Evolutionary conservation across 768 basidiomycete species (phyloP), one percentile per base, ranked within the genome.

Genomic region (Coprinopsis marcescibilis): DNA sequence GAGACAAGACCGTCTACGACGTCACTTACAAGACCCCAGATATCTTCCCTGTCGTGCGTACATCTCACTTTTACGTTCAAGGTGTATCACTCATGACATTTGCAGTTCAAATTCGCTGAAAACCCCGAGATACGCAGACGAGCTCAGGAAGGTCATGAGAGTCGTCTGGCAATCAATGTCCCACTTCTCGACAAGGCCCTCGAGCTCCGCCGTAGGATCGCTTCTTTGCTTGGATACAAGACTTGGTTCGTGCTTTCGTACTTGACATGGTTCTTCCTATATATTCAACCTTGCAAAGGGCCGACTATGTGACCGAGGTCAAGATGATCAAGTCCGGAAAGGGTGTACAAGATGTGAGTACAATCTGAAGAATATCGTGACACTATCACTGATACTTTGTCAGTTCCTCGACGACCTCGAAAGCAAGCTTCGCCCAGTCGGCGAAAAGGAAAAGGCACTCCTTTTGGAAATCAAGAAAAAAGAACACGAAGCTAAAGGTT

Each of bases 11-110:
- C 44, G 62, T 83, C 8, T 86, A 80, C 62, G 81, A 85, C 37
- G 76, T 87, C 29, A 86, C 88, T 0, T 88, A 76, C 72, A 89
- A 87, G 66, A 86, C 85, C 0, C 86, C 86, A 1, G 88, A 89
- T 55, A 85, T 89, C 54, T 78, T 83, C 65, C 88, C 88, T 0
- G 35, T 91, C 40, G 88, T 86, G 56, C 46, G 78, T 64, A 3
- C 29, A 43, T 35, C 2, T 1, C 27, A 13, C 8, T 17, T 27
- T 20, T 10, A 27, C 8, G 7, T 15, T 3, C 11, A 21, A 27
- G 25, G 8, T 19, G 15, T 38, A 1, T 37, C 19, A n/a, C 12
- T 44, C 24, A 27, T 13, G 26, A 45, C 32, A n/a, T 15, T 11
- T 46, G 15, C 50, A 89, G 88, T 84, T 88, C 68, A 89, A 89